These are phyloP conservation scores for Curvularia eragrostidis DNA, from an alignment of 2,329 filamentous ascomycete genomes.

Conservation along the genomic window DNA sequence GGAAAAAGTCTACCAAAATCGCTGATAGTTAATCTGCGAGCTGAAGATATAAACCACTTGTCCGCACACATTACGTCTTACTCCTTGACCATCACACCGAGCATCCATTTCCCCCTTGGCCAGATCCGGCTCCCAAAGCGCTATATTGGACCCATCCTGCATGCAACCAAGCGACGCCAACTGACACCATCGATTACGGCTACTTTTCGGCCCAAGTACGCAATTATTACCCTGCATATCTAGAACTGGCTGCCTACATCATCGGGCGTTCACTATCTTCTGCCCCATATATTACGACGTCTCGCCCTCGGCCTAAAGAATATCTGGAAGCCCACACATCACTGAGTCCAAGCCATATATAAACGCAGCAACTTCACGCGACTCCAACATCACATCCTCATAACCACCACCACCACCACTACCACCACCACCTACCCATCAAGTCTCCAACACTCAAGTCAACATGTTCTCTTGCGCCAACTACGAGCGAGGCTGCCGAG, in stretches of 20 bases:
- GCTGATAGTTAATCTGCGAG: neutral
- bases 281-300: conserved; percentile 36
- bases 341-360: conserved; percentile 9
- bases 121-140: conserved; percentile 6
- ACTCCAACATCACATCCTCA: conserved; percentile 3
- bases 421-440: neutral
- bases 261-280: conserved; percentile 36
- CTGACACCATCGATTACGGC: conserved; percentile 25
- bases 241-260: conserved; percentile 31
- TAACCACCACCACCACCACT: conserved; percentile 3
- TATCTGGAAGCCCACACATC: conserved; percentile 3
- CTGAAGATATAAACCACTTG: conserved; percentile 9
- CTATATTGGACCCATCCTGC: conserved; percentile 27
- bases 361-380: conserved; percentile 1
- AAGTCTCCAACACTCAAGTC: conserved; percentile 15
- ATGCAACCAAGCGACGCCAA: conserved; percentile 34
- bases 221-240: conserved; percentile 34
- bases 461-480: conserved; percentile 55
- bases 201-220: conserved; percentile 30
- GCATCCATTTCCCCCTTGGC: conserved; percentile 9
- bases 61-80: conserved; percentile 1
- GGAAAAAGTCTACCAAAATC: neutral
- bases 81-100: neutral
- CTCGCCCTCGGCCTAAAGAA: conserved; percentile 7
- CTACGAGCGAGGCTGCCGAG: conserved; percentile 54